Evolutionary conservation across 2,329 filamentous ascomycete genomes (phyloP).

Genomic region (Fusarium phyllophilum): DNA sequence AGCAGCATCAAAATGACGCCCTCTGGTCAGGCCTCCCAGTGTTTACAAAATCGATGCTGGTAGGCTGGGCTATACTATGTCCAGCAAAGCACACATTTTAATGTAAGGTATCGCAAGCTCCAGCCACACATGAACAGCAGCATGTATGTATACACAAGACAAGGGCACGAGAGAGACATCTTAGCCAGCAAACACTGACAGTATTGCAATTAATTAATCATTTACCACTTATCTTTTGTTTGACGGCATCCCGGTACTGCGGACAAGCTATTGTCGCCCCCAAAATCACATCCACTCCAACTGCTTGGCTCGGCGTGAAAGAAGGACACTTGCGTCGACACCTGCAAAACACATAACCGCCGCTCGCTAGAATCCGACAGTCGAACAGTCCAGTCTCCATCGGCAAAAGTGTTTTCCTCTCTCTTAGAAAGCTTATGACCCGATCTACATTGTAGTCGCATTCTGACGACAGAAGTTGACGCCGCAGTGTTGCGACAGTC

Average conservation of each 20-base stretch:
- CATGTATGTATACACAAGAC: neutral
- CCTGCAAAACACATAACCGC: constrained; percentile 36
- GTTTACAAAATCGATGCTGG: neutral
- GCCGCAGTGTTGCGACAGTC: neutral
- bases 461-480: neutral
- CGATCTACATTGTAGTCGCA: neutral
- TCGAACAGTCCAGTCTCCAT: constrained; percentile 2
- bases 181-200: constrained; percentile 11
- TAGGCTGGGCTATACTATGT: neutral
- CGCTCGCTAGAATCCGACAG: constrained; percentile 10
- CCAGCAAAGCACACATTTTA: neutral
- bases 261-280: constrained; percentile 38
- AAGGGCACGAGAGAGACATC: constrained; percentile 20
- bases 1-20: constrained; percentile 11
- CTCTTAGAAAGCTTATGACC: neutral
- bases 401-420: constrained; percentile 1
- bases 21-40: constrained; percentile 21
- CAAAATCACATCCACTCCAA: constrained; percentile 28
- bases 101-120: constrained; percentile 2
- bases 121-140: constrained; percentile 10
- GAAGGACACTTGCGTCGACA: constrained; percentile 15
- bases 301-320: constrained; percentile 21
- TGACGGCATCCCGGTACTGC: constrained; percentile 30
- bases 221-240: neutral
- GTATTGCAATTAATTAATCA: neutral